Evolutionary conservation across 495 filamentous ascomycete species (phyloP).

Genomic region (Opeltia flavorubescens): DNA sequence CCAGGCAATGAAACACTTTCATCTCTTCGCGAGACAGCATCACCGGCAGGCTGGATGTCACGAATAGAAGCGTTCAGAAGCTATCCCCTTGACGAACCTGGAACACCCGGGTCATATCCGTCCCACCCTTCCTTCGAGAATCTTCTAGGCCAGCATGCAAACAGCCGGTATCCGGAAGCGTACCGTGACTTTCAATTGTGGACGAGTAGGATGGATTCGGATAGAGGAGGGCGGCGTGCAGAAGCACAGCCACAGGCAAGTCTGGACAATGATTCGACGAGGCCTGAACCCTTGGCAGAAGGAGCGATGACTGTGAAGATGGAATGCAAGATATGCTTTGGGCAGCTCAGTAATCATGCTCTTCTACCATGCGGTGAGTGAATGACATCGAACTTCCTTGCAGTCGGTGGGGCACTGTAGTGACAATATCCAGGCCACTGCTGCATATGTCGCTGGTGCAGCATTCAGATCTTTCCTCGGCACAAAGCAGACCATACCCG

Average conservation of each 20-base stretch:
- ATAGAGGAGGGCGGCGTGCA: too few species aligned
- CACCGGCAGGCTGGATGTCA: too few species aligned
- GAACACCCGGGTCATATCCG: too few species aligned
- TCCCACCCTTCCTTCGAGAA: too few species aligned
- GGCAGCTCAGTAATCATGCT: constrained; percentile 38
- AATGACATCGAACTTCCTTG: not conserved
- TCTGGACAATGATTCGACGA: constrained; percentile 22
- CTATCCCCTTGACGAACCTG: too few species aligned
- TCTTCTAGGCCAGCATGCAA: too few species aligned
- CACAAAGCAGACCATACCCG: not conserved
- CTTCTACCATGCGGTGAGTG: constrained; percentile 35
- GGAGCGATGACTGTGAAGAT: constrained; percentile 34
- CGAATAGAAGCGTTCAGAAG: too few species aligned
- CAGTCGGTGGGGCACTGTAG: not conserved
- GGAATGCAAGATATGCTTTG: constrained; percentile 41
- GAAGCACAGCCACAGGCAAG: not conserved
- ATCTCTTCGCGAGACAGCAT: too few species aligned
- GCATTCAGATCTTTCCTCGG: not conserved
- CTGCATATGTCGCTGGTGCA: constrained; percentile 4
- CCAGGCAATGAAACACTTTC: too few species aligned
- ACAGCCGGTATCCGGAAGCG: too few species aligned
- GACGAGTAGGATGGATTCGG: too few species aligned
- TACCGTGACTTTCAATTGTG: too few species aligned
- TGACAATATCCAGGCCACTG: constrained; percentile 1
- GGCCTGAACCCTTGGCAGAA: constrained; percentile 32